Percentiles rank a stretch among this genome's conserved stretches.
These are phyloP conservation scores for Malassezia japonica DNA, from an alignment of 1,284 basidiomycete genomes.

Conservation along the genomic window DNA sequence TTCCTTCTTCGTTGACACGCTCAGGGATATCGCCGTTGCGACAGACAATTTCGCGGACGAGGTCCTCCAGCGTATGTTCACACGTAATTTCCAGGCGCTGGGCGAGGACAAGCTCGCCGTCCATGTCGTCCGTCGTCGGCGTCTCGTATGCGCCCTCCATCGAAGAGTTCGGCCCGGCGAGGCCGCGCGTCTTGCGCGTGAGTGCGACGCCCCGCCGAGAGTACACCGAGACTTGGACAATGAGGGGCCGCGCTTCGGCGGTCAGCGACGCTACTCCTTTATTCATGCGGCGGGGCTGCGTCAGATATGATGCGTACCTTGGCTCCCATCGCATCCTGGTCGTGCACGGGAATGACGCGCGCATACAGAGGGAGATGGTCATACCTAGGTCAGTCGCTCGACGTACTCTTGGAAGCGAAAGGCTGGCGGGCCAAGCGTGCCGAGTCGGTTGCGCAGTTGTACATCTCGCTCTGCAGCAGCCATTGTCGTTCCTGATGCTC, in stretches of 20 bases:
- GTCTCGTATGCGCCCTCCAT: not conserved
- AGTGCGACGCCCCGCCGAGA: not conserved
- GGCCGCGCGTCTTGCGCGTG: constrained; percentile 4
- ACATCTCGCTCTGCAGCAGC: not conserved
- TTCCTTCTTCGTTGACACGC: not conserved
- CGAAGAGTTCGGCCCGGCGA: not conserved
- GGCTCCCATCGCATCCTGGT: constrained; percentile 6
- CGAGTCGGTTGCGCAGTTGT: not conserved
- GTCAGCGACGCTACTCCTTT: not conserved
- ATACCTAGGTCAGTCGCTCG: constrained; percentile 2
- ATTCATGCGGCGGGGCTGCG: not conserved
- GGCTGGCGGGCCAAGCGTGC: not conserved
- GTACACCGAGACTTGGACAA: constrained; percentile 13
- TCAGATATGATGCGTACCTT: not conserved
- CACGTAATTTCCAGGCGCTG: not conserved
- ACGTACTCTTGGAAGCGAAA: constrained; percentile 12
- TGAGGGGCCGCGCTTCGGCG: not conserved
- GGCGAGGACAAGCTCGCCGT: constrained; percentile 4
- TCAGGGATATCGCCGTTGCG: constrained; percentile 12
- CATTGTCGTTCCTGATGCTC: not conserved
- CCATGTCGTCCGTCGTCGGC: not conserved
- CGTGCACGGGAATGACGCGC: not conserved
- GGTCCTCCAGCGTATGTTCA: constrained; percentile 4
- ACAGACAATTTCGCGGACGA: constrained; percentile 7
- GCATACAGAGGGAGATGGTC: constrained; percentile 8